Percentiles rank a stretch among this genome's conserved stretches.
These are phyloP conservation scores for Exophiala xenobiotica DNA, from an alignment of 2,329 filamentous ascomycete species.

Conservation along the genomic window DNA sequence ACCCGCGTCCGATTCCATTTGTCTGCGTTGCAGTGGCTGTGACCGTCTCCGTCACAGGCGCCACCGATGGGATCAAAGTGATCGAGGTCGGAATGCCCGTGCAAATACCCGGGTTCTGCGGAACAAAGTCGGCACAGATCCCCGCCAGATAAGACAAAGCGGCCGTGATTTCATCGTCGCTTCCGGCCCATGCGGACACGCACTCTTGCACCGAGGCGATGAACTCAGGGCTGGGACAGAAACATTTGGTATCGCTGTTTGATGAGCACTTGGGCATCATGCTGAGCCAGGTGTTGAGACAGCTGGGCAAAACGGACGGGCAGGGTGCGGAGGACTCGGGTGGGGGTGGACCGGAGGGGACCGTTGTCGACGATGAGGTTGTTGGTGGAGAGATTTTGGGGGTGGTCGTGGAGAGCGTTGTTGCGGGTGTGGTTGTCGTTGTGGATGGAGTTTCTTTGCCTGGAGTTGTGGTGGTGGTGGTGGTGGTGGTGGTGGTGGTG, in stretches of 20 bases:
- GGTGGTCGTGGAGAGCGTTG: constrained; percentile 4
- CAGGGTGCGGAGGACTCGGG: constrained; percentile 37
- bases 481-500: constrained; percentile 11
- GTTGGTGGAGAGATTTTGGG: not conserved
- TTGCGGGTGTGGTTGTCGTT: constrained; percentile 18
- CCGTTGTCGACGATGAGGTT: not conserved
- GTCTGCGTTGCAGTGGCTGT: constrained; percentile 36
- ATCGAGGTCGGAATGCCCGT: constrained; percentile 68
- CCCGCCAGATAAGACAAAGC: constrained; percentile 85
- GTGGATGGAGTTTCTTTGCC: not conserved
- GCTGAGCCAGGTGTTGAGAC: constrained; percentile 87
- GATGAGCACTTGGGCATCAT: constrained; percentile 67
- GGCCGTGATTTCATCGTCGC: constrained; percentile 63
- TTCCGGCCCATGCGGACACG: constrained; percentile 71
- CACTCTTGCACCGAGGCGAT: constrained; percentile 78
- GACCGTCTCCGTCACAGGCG: constrained; percentile 51
- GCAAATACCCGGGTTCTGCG: constrained; percentile 69
- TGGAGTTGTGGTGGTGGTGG: constrained; percentile 26
- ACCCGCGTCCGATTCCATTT: constrained; percentile 24
- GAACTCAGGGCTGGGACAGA: constrained; percentile 77
- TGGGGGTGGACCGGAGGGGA: constrained; percentile 2
- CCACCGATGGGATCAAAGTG: constrained; percentile 47
- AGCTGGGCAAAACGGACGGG: constrained; percentile 76
- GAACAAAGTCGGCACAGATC: constrained; percentile 76
- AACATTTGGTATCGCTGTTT: constrained; percentile 81